These are phyloP conservation scores for Inonotus obliquus DNA, from an alignment of 1,284 basidiomycete genomes.

Conservation along the genomic window DNA sequence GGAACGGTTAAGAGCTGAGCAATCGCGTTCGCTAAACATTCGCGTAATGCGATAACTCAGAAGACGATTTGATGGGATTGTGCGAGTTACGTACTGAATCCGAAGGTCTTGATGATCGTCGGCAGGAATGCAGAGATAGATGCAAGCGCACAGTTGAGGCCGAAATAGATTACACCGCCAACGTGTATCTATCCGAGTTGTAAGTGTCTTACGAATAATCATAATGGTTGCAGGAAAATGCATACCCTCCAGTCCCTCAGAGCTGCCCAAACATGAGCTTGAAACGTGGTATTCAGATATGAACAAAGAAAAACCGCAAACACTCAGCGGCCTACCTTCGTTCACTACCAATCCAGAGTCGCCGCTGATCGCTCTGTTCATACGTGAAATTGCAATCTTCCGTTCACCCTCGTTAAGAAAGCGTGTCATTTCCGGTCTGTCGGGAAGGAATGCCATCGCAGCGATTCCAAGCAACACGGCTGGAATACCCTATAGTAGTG, in stretches of 20 bases:
- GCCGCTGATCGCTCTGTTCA: slow-evolving; percentile 63
- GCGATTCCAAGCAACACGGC: slow-evolving; percentile 65
- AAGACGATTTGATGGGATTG: neutral
- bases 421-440: slow-evolving; percentile 69
- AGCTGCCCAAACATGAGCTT: slow-evolving; percentile 59
- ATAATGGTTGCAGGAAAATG: slow-evolving; percentile 2
- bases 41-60: neutral
- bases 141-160: slow-evolving; percentile 73
- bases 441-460: slow-evolving; percentile 64
- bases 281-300: neutral
- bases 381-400: slow-evolving; percentile 64
- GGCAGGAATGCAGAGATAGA: slow-evolving; percentile 82
- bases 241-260: slow-evolving; percentile 69
- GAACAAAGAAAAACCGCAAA: neutral
- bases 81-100: slow-evolving; percentile 39
- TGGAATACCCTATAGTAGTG: slow-evolving; percentile 51
- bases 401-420: slow-evolving; percentile 72
- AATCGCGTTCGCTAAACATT: slow-evolving; percentile 38
- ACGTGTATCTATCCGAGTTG: slow-evolving; percentile 44
- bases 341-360: slow-evolving; percentile 65
- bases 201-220: neutral
- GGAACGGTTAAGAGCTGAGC: slow-evolving; percentile 77
- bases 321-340: slow-evolving; percentile 41
- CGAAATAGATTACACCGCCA: slow-evolving; percentile 68
- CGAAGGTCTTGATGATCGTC: slow-evolving; percentile 74